These are phyloP conservation scores for Populus euphratica DNA, from an alignment of 345 rosid genomes.

Conservation along the genomic window DNA sequence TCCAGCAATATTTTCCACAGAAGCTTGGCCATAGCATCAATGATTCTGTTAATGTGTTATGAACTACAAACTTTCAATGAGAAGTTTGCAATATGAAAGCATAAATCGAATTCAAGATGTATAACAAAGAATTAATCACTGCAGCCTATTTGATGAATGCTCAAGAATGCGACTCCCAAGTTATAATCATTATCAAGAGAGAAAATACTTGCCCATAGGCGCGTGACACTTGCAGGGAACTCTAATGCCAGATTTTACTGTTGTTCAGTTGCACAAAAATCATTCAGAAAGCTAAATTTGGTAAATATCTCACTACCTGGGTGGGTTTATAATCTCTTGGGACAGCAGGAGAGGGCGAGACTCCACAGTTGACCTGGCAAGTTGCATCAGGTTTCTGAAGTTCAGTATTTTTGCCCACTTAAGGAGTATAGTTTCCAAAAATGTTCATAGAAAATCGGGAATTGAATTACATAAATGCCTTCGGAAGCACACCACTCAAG, in stretches of 20 bases:
- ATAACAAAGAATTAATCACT: not conserved
- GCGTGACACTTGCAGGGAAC: not conserved
- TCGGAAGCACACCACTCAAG: not conserved
- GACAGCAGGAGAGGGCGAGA: not conserved
- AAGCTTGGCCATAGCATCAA: too few relatives aligned
- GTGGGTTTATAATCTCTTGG: not conserved
- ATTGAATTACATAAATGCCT: not conserved
- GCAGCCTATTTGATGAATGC: not conserved
- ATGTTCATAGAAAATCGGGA: not conserved
- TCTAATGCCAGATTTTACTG: not conserved
- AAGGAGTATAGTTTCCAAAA: not conserved
- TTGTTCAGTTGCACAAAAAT: not conserved
- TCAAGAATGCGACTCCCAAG: not conserved
- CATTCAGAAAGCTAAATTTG: not conserved
- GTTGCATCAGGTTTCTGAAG: not conserved
- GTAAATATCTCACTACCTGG: not conserved
- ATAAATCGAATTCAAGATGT: not conserved
- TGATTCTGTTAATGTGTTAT: too few relatives aligned
- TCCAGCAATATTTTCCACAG: conserved; percentile 46
- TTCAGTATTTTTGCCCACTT: not conserved
- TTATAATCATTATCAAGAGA: not conserved
- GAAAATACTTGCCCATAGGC: not conserved
- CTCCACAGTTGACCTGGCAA: not conserved
- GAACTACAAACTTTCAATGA: not conserved
- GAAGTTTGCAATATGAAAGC: not conserved